Evolutionary conservation across 192 early-diverging fungal genomes (phyloP), one percentile per base, ranked within the genome.

Genomic region (Spizellomyces punctatus): DNA sequence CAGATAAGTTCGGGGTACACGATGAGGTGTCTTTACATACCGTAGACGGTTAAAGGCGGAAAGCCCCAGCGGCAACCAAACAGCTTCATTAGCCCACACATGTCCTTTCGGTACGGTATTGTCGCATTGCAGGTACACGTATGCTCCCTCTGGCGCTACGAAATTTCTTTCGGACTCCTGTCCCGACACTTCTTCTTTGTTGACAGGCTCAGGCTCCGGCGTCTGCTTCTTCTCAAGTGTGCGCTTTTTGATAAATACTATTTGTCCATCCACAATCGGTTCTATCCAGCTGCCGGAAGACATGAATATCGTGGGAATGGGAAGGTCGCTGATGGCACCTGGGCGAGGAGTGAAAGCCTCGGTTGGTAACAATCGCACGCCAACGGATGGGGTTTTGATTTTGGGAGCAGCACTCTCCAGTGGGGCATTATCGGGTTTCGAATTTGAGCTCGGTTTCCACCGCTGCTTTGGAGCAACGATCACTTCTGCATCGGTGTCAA

Each of bases 401-500:
- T 36, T 36, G 27, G 27, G 27, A 3, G 27, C 27, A 36, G 27
- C 27, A 36, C 27, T 36, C 27, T 36, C 27, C 1, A 36, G 27
- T 36, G 27, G 27, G 0, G 3, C 27, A 56, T 56, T 5, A 56
- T 6, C 54, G n/a, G 54, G 54, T 7, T n/a, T 7, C 54, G 54
- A 5, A 56, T 56, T 56, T 5, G 54, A 56, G n/a, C n/a, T 56
- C 63, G n/a, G 44, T 27, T 49, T n/a, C 42, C 75, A 21, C 5
- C 79, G 70, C 16, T 46, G 42, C 57, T 82, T 80, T 36, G 83
- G 83, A 6, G 76, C 78, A 10, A 85, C 79, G 58, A 82, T 74
- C 17, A 85, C 68, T 62, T 85, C 83, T 7, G 81, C 60, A 48
- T 82, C 65, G 46, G 71, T 69, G 27, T 69, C 77, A 16, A 85